Base-by-base conservation (phyloP, 805 yeast species). In the Yamadazyma kitorensis region DNA sequence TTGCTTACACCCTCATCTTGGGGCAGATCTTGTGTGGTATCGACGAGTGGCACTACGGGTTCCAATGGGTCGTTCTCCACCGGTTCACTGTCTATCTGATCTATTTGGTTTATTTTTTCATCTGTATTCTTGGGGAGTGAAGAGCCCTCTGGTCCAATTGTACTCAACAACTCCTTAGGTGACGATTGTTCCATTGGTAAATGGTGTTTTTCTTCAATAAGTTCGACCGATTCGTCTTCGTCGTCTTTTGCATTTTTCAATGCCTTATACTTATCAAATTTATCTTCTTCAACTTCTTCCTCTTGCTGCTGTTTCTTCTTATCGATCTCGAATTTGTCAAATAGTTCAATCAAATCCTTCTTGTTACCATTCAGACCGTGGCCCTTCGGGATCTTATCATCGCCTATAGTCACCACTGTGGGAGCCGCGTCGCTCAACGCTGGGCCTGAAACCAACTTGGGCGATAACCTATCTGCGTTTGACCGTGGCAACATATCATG, bases 281-380 rank as follows among this genome's bases (percentile, higher is more conserved):
- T 44, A 21, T 41, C 40, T 17, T 37, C 44, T 10, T 22, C 39
- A 19, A 32, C 24, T 23, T 34, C 37, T 16, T 34, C 39, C 6
- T 32, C 36, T 17, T 44, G 46, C 29, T 31, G 23, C 17, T 27
- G 33, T 9, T 33, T 33, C 22, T 34, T 33, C 23, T 36, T 27
- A 11, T 39, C 40, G 7, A 61, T 40, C 34, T 61, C 67, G 41
- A 60, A 62, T 41, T 57, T 60, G 37, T 57, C 67, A 39, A 62
- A 59, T 16, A 62, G 43, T 11, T 55, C 66, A 29, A 59, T 55
- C 36, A 62, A 48, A 31, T 56, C 59, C 16, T 41, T 43, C 33
- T 34, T 41, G 29, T 14, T 22, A 8, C 21, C 19, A 12, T 16
- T 25, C 6, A n/a, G n/a, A n/a, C n/a, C n/a, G 25, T 24, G 18